Evolutionary conservation across 2,329 filamentous ascomycete genomes (phyloP).

Genomic region (Leptographium wingfieldii): DNA sequence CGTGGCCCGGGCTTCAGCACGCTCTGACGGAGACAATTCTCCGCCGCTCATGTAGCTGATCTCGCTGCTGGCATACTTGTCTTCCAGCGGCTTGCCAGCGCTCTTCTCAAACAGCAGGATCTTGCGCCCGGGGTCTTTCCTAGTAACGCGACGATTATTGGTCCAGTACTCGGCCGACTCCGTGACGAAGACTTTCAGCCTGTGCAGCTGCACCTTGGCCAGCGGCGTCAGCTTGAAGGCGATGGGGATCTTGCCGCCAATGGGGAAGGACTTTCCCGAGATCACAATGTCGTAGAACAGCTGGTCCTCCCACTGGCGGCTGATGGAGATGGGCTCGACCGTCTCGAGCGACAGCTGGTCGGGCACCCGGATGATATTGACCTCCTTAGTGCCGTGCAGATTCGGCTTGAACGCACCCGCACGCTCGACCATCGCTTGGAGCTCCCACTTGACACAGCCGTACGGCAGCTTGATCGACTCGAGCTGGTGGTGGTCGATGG

Average conservation of each 20-base stretch:
- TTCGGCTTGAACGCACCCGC: slow-evolving; percentile 86
- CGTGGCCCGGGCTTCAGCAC: slow-evolving; percentile 33
- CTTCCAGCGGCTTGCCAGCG: slow-evolving; percentile 63
- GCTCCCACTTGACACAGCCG: slow-evolving; percentile 75
- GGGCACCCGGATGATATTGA: slow-evolving; percentile 72
- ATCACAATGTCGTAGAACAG: slow-evolving; percentile 94
- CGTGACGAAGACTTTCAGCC: slow-evolving; percentile 82
- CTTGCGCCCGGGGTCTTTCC: slow-evolving; percentile 73
- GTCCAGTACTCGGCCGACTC: slow-evolving; percentile 90
- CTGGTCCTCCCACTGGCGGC: slow-evolving; percentile 87
- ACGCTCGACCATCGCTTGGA: slow-evolving; percentile 75
- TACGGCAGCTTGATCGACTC: slow-evolving; percentile 83
- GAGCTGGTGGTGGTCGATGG: slow-evolving; percentile 75
- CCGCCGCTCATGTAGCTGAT: slow-evolving; percentile 69
- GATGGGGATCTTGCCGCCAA: slow-evolving; percentile 79
- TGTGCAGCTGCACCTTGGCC: slow-evolving; percentile 85
- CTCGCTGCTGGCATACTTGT: slow-evolving; percentile 61
- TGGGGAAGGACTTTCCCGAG: slow-evolving; percentile 85
- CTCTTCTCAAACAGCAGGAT: slow-evolving; percentile 80
- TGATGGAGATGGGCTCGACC: slow-evolving; percentile 87
- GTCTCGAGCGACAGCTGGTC: slow-evolving; percentile 81
- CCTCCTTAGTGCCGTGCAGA: slow-evolving; percentile 67
- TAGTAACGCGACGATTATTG: slow-evolving; percentile 69
- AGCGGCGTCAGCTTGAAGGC: slow-evolving; percentile 88
- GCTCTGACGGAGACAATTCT: slow-evolving; percentile 46